These are phyloP conservation scores for Suillus clintonianus DNA, from an alignment of 768 basidiomycete species.

Conservation along the genomic window DNA sequence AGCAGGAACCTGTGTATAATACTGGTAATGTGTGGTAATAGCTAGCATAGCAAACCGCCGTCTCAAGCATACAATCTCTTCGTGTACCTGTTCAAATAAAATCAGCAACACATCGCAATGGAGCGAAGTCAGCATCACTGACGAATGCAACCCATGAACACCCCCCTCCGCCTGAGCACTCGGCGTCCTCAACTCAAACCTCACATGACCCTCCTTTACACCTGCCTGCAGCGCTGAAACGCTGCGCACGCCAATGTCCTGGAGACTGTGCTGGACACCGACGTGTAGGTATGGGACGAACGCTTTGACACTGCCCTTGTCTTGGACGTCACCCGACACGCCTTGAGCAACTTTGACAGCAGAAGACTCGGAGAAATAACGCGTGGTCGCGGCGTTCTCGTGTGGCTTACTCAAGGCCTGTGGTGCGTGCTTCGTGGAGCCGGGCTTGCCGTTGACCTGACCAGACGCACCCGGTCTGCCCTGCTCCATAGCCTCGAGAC, in stretches of 20 bases:
- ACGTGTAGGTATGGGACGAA: conserved; percentile 86
- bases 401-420: conserved; percentile 49
- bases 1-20: background rate
- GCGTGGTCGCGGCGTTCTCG: conserved; percentile 94
- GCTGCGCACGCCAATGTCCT: conserved; percentile 84
- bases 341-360: conserved; percentile 96
- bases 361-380: conserved; percentile 60
- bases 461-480: conserved; percentile 45
- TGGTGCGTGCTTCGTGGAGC: conserved; percentile 47
- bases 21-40: background rate
- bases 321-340: conserved; percentile 94
- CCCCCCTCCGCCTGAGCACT: conserved; percentile 96
- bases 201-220: conserved; percentile 64
- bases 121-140: conserved; percentile 39
- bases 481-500: conserved; percentile 90
- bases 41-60: background rate
- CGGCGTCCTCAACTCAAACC: conserved; percentile 92
- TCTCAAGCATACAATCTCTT: conserved; percentile 53
- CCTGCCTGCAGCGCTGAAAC: conserved; percentile 67
- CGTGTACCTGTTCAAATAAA: conserved; percentile 45
- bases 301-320: conserved; percentile 92
- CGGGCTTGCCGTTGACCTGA: conserved; percentile 24
- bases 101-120: background rate
- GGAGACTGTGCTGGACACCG: conserved; percentile 90
- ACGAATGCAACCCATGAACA: conserved; percentile 95